Conservation (phyloP, 2,329 filamentous ascomycete genomes). For the Scedosporium aurantiacum region DNA sequence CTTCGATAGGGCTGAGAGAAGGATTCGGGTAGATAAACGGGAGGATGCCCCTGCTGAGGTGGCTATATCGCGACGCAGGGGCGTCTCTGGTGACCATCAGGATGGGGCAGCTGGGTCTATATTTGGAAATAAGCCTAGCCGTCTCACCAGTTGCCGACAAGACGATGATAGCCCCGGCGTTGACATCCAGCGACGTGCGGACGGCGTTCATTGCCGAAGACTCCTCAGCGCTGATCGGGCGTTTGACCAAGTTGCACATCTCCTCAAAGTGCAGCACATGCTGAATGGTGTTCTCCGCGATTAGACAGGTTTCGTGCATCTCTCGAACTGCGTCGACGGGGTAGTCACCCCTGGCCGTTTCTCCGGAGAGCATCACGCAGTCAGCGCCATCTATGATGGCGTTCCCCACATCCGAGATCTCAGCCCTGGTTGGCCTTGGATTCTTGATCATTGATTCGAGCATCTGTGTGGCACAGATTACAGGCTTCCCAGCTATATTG, state of each 20-base stretch:
- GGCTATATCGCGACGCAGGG: constrained; percentile 75
- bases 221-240: constrained; percentile 80
- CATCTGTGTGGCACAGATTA: constrained; percentile 99
- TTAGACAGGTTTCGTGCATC: constrained; percentile 96
- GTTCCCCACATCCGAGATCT: constrained; percentile 97
- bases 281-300: constrained; percentile 93
- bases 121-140: constrained; percentile 92
- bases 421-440: constrained; percentile 91
- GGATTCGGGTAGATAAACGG: constrained; percentile 30
- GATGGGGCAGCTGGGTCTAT: constrained; percentile 96
- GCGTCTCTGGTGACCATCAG: constrained; percentile 94
- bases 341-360: constrained; percentile 97
- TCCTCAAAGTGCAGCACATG: constrained; percentile 97
- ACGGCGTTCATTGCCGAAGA: constrained; percentile 96
- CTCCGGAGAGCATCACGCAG: constrained; percentile 98
- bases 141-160: constrained; percentile 93
- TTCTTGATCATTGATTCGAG: constrained; percentile 99
- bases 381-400: constrained; percentile 95
- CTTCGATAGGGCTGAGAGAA: neutral
- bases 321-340: constrained; percentile 83
- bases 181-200: constrained; percentile 87
- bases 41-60: constrained; percentile 95
- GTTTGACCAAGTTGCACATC: constrained; percentile 70
- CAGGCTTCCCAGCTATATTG: constrained; percentile 97
- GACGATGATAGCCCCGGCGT: constrained; percentile 90